phyloP scores from a whole-genome alignment of 2,329 filamentous ascomycete species.

The Penicillium sp. region DNA sequence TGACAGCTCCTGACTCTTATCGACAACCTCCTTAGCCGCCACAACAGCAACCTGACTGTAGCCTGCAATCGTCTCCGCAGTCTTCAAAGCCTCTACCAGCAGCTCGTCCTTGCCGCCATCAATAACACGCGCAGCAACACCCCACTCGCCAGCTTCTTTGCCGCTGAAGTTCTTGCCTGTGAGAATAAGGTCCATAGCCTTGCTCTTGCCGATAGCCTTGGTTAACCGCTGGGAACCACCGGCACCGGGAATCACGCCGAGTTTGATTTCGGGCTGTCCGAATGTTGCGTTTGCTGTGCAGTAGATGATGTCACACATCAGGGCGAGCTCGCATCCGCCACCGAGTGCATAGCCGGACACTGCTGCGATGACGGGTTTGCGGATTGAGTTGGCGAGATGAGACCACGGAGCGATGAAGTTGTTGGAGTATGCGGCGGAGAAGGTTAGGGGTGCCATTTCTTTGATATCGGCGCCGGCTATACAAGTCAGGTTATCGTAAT shows the following conservation, averaged over 20 bases:
- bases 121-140: slow-evolving; percentile 79
- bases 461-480: slow-evolving; percentile 93
- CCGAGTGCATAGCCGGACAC: slow-evolving; percentile 93
- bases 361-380: slow-evolving; percentile 91
- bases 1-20: slow-evolving; percentile 92
- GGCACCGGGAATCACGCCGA: slow-evolving; percentile 87
- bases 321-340: slow-evolving; percentile 90
- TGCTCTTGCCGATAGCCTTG: slow-evolving; percentile 74
- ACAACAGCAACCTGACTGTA: slow-evolving; percentile 84
- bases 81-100: slow-evolving; percentile 74
- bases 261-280: slow-evolving; percentile 94
- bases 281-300: slow-evolving; percentile 83
- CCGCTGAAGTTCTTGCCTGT: slow-evolving; percentile 82
- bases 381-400: slow-evolving; percentile 72
- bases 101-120: slow-evolving; percentile 70
- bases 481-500: neutral
- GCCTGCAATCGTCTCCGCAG: slow-evolving; percentile 82
- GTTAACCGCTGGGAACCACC: slow-evolving; percentile 89
- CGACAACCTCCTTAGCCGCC: slow-evolving; percentile 95
- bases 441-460: slow-evolving; percentile 92
- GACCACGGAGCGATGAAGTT: slow-evolving; percentile 98
- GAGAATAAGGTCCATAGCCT: slow-evolving; percentile 86
- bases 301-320: slow-evolving; percentile 97
- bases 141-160: slow-evolving; percentile 82
- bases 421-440: slow-evolving; percentile 77